Evolutionary conservation across 2,329 filamentous ascomycete species (phyloP).

Genomic region (Hymenoscyphus repandus): DNA sequence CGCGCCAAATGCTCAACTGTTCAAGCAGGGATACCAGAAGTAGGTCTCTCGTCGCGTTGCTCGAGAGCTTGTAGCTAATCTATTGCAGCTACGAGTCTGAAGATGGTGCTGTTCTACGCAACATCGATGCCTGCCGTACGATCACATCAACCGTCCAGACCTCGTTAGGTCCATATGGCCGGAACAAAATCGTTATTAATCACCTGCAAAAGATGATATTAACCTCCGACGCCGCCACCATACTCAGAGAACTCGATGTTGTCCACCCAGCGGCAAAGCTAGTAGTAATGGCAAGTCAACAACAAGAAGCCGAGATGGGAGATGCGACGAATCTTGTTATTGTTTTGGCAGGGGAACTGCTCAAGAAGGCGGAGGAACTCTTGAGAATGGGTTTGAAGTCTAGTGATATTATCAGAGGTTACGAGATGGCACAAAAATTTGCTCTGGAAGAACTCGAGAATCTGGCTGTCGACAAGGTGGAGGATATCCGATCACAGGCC

Average conservation of each 20-base stretch:
- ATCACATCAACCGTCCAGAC: constrained; percentile 96
- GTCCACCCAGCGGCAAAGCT: constrained; percentile 97
- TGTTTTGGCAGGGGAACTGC: constrained; percentile 85
- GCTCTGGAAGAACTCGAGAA: constrained; percentile 82
- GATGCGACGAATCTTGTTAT: constrained; percentile 98
- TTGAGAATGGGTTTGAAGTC: constrained; percentile 96
- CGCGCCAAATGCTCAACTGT: constrained; percentile 87
- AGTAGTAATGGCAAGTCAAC: constrained; percentile 96
- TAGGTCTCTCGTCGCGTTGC: constrained; percentile 42
- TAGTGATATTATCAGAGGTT: constrained; percentile 93
- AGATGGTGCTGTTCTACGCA: constrained; percentile 96
- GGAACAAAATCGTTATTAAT: constrained; percentile 99
- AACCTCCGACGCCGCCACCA: constrained; percentile 95
- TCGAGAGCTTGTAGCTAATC: constrained; percentile 21
- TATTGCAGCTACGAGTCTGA: constrained; percentile 84
- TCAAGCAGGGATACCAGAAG: constrained; percentile 91
- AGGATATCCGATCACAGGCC: constrained; percentile 71
- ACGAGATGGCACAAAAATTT: constrained; percentile 89
- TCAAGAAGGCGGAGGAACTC: constrained; percentile 96
- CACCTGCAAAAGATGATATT: constrained; percentile 99
- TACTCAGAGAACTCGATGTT: constrained; percentile 94
- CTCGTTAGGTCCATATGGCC: constrained; percentile 91
- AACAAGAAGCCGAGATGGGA: constrained; percentile 98
- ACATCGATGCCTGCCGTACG: constrained; percentile 96
- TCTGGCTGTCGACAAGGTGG: constrained; percentile 84